Percentiles rank a stretch among this genome's conserved stretches.
Evolutionary conservation across 2,329 filamentous ascomycete species (phyloP).

Genomic region (Stachybotrys echinatus): DNA sequence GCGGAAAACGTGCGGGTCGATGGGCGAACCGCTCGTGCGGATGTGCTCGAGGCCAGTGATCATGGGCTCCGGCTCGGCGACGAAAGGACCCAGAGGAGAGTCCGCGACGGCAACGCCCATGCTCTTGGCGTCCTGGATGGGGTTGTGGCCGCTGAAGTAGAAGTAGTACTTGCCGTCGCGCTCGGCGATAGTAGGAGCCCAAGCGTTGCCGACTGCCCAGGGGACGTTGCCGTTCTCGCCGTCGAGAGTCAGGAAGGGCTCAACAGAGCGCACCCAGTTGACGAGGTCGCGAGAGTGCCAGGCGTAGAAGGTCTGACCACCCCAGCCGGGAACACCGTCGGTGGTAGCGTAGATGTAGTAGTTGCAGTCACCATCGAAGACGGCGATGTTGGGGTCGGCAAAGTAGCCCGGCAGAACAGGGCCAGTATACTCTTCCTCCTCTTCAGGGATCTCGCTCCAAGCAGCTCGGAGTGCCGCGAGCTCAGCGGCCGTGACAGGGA

Average conservation of each 20-base stretch:
- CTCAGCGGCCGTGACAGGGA: constrained; percentile 38
- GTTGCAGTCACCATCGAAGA: constrained; percentile 28
- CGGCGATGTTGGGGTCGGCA: constrained; percentile 40
- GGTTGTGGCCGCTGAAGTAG: constrained; percentile 51
- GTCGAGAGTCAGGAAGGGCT: constrained; percentile 39
- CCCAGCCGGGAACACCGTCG: constrained; percentile 38
- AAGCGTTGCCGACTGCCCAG: constrained; percentile 62
- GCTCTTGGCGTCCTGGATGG: constrained; percentile 50
- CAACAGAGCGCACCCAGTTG: constrained; percentile 31
- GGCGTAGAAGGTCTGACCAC: constrained; percentile 39
- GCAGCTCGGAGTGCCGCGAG: neutral
- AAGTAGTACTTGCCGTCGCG: constrained; percentile 60
- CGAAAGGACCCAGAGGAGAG: constrained; percentile 55
- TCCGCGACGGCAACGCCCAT: constrained; percentile 56
- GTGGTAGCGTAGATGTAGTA: constrained; percentile 45
- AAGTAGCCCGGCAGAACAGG: neutral
- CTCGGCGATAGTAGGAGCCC: constrained; percentile 58
- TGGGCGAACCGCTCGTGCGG: constrained; percentile 33
- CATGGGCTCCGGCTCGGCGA: constrained; percentile 47
- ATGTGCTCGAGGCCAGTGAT: constrained; percentile 48
- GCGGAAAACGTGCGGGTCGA: constrained; percentile 57
- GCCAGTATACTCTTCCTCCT: neutral
- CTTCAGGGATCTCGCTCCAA: neutral
- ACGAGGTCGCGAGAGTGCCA: constrained; percentile 40
- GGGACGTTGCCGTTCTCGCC: constrained; percentile 48